phyloP scores from a whole-genome alignment of 352 stramenopile species.

The Saprolegnia parasitica region DNA sequence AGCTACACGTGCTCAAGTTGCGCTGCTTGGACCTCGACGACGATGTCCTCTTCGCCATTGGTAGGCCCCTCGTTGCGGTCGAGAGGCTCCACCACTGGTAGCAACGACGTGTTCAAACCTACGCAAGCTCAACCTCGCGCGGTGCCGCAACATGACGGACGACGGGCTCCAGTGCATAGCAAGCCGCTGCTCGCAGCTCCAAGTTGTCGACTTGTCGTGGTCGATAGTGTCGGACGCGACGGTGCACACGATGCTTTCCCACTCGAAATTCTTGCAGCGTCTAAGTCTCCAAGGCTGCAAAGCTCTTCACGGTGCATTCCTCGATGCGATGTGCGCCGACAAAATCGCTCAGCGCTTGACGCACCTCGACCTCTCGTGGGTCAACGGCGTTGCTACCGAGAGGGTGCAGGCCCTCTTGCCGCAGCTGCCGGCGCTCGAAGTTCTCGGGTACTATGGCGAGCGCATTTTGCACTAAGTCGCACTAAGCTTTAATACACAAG shows the following conservation, averaged over 20 bases:
- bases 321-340: not conserved
- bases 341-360: not conserved
- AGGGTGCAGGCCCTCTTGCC: not conserved
- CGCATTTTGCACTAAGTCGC: not conserved
- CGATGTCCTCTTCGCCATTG: not conserved
- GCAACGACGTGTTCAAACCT: not conserved
- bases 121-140: constrained; percentile 14
- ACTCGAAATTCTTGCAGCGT: not conserved
- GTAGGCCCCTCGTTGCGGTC: not conserved
- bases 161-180: not conserved
- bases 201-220: constrained; percentile 5
- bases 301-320: not conserved
- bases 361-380: constrained; percentile 16
- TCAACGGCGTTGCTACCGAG: not conserved
- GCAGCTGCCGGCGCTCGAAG: not conserved
- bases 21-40: constrained; percentile 15
- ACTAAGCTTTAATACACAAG: no score
- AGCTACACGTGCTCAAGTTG: constrained; percentile 1
- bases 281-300: constrained; percentile 14
- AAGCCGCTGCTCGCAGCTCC: not conserved
- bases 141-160: constrained; percentile 13
- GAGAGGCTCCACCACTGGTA: not conserved
- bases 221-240: not conserved
- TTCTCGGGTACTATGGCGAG: constrained; percentile 15
- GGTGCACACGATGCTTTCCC: not conserved